Evolutionary conservation across 2,329 filamentous ascomycete species (phyloP).

Genomic region (Aspergillus puulaauensis): DNA sequence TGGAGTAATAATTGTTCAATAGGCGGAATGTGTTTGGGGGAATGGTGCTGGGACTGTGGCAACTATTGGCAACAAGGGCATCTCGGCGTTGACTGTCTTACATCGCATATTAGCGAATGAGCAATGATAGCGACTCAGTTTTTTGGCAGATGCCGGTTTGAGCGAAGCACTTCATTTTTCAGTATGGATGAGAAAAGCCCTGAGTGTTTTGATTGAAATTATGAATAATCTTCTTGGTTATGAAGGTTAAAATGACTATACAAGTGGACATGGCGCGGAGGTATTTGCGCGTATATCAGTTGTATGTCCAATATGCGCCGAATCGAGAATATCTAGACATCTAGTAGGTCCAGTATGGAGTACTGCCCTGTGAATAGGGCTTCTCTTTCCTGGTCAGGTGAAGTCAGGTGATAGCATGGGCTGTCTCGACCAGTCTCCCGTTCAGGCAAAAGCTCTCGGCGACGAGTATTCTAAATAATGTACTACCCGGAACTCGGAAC

Average conservation of each 20-base stretch:
- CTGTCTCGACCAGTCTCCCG: neutral
- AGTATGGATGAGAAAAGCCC: neutral
- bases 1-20: slow-evolving; percentile 1
- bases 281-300: neutral
- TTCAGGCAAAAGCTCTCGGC: neutral
- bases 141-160: neutral
- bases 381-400: neutral
- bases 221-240: neutral
- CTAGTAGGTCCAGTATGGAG: too few species aligned
- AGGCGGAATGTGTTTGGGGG: slow-evolving; percentile 16
- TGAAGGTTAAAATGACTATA: neutral
- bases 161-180: neutral
- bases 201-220: neutral
- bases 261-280: neutral
- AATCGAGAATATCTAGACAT: neutral
- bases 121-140: neutral
- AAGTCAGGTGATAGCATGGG: neutral
- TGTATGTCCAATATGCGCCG: neutral
- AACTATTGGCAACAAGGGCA: slow-evolving; percentile 13
- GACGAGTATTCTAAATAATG: neutral
- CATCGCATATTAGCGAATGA: neutral
- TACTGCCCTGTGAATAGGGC: neutral
- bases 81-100: slow-evolving; percentile 12
- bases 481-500: neutral
- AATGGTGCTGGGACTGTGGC: slow-evolving; percentile 23